These are phyloP conservation scores for Xylariomycetidae sp. DNA, from an alignment of 2,329 filamentous ascomycete genomes.

Conservation along the genomic window DNA sequence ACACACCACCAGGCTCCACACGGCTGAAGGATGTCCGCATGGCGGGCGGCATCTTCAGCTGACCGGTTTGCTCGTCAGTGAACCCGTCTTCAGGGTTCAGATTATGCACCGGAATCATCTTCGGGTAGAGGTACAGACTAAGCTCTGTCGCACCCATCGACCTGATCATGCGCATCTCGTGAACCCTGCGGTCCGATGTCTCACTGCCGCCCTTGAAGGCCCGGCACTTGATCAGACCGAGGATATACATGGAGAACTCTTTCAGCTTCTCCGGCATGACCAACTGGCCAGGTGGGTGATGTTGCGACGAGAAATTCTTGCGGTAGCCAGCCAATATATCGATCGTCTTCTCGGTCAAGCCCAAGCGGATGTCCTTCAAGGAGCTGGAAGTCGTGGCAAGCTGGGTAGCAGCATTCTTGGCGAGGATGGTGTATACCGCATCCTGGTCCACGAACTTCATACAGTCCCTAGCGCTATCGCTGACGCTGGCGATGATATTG, in stretches of 20 bases:
- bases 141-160: slow-evolving; percentile 82
- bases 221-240: slow-evolving; percentile 81
- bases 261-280: slow-evolving; percentile 94
- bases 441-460: slow-evolving; percentile 97
- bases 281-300: slow-evolving; percentile 83
- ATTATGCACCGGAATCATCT: slow-evolving; percentile 88
- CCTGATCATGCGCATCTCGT: slow-evolving; percentile 86
- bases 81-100: slow-evolving; percentile 85
- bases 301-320: slow-evolving; percentile 78
- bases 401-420: slow-evolving; percentile 89
- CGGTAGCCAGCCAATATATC: slow-evolving; percentile 89
- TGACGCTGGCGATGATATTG: slow-evolving; percentile 90
- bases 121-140: slow-evolving; percentile 88
- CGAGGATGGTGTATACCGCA: slow-evolving; percentile 79
- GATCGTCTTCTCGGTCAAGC: slow-evolving; percentile 83
- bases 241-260: slow-evolving; percentile 94
- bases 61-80: slow-evolving; percentile 76
- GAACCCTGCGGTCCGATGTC: slow-evolving; percentile 80
- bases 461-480: slow-evolving; percentile 72
- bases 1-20: slow-evolving; percentile 88
- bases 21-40: slow-evolving; percentile 80
- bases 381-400: slow-evolving; percentile 62
- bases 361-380: slow-evolving; percentile 79
- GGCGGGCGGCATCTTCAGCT: slow-evolving; percentile 75
- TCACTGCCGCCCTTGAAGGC: slow-evolving; percentile 92